These are phyloP conservation scores for Picochlorum sp. DNA, from an alignment of 139 green algal genomes.

Conservation along the genomic window DNA sequence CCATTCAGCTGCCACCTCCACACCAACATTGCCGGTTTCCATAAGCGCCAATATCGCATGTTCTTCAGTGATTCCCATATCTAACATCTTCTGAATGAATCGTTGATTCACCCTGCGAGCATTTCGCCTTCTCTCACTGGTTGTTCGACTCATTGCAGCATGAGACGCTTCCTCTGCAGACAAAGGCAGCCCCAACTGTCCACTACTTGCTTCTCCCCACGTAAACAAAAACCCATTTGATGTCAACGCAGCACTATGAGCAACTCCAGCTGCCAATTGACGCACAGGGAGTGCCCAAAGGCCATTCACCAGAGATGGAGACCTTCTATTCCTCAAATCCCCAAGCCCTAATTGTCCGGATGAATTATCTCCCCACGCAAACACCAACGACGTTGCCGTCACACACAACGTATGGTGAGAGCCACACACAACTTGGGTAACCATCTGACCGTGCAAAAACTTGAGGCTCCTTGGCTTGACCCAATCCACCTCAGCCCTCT, in stretches of 20 bases:
- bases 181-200: constrained; percentile 73
- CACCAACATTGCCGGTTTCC: constrained; percentile 77
- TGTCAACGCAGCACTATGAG: constrained; percentile 73
- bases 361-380: constrained; percentile 67
- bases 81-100: constrained; percentile 67
- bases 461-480: constrained; percentile 42
- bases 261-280: constrained; percentile 63
- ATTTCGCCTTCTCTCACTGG: constrained; percentile 21
- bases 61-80: constrained; percentile 78
- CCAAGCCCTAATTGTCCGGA: constrained; percentile 70
- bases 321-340: constrained; percentile 42
- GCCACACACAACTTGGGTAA: constrained; percentile 69
- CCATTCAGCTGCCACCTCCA: constrained; percentile 88
- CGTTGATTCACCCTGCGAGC: constrained; percentile 57
- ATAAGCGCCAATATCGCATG: constrained; percentile 58
- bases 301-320: constrained; percentile 50
- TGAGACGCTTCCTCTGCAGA: constrained; percentile 44
- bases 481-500: constrained; percentile 38
- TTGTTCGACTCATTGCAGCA: constrained; percentile 6
- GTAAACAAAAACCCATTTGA: constrained; percentile 74
- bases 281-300: constrained; percentile 75
- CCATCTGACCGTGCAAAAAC: constrained; percentile 50
- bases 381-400: constrained; percentile 74
- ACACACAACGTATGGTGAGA: constrained; percentile 67
- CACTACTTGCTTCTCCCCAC: constrained; percentile 74